Conservation (phyloP, 352 stramenopile genomes). For the Saprolegnia parasitica region DNA sequence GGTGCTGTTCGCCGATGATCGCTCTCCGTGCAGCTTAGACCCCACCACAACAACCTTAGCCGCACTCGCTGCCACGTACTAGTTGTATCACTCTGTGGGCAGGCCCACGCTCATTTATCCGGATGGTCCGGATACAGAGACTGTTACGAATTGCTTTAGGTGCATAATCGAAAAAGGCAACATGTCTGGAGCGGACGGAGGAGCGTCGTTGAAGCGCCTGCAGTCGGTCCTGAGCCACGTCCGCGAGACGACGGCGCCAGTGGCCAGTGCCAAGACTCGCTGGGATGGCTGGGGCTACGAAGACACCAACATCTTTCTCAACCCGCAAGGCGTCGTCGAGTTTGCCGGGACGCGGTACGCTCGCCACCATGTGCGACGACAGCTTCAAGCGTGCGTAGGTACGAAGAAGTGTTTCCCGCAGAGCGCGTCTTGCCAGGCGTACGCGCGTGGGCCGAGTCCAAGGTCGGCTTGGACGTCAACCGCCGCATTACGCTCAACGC, state of each 20-base stretch:
- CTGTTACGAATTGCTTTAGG: not conserved
- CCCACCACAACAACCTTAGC: no score
- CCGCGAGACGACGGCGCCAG: not conserved
- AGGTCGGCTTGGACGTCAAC: slow-evolving; percentile 46
- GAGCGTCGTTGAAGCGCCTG: not conserved
- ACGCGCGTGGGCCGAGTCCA: slow-evolving; percentile 52
- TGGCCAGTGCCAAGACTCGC: slow-evolving; percentile 29
- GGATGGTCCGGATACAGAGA: not conserved
- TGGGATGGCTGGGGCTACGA: slow-evolving; percentile 74
- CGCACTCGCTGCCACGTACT: no score
- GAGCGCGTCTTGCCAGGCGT: slow-evolving; percentile 48
- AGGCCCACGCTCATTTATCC: not conserved
- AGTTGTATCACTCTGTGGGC: not conserved
- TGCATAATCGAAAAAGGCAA: not conserved
- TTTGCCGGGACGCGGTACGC: slow-evolving; percentile 43
- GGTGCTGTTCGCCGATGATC: no score
- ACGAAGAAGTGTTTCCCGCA: slow-evolving; percentile 52
- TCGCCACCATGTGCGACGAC: not conserved
- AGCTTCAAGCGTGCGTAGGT: slow-evolving; percentile 26
- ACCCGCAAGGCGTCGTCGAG: slow-evolving; percentile 48
- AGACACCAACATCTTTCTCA: slow-evolving; percentile 68
- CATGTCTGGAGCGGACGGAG: not conserved
- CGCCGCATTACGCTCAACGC: slow-evolving; percentile 30
- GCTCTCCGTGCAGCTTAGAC: no score
- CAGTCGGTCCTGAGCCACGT: not conserved